phyloP scores from a whole-genome alignment of 2,329 filamentous ascomycete species.

The Colletotrichum shisoi region DNA sequence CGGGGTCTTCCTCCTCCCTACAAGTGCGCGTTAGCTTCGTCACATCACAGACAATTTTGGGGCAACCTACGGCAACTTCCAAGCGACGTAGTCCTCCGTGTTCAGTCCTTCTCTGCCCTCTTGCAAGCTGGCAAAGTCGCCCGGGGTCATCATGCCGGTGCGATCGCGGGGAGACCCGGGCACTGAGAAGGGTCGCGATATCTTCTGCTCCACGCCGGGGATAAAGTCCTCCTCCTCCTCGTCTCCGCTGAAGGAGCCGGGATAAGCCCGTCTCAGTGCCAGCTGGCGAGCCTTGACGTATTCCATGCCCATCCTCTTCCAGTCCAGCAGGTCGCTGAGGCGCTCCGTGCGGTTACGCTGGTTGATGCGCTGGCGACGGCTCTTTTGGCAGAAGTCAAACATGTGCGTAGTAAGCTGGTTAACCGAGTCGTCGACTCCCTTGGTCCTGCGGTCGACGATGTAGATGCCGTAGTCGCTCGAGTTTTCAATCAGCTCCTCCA shows the following conservation, averaged over 20 bases:
- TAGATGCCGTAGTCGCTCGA: constrained; percentile 98
- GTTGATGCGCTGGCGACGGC: constrained; percentile 95
- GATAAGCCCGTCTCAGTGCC: constrained; percentile 90
- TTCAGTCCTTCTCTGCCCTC: constrained; percentile 91
- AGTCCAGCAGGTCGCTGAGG: constrained; percentile 92
- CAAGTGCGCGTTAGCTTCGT: constrained; percentile 45
- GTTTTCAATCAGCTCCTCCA: constrained; percentile 99
- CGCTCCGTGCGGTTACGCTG: constrained; percentile 96
- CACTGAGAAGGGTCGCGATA: constrained; percentile 90
- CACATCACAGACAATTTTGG: background rate
- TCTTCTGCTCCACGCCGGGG: constrained; percentile 91
- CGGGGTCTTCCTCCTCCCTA: constrained; percentile 92
- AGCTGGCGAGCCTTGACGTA: constrained; percentile 97
- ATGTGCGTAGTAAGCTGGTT: constrained; percentile 93
- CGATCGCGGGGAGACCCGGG: constrained; percentile 91
- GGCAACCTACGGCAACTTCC: constrained; percentile 90
- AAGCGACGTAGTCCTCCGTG: constrained; percentile 97
- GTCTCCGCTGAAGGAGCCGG: constrained; percentile 80
- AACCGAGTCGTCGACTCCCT: constrained; percentile 96
- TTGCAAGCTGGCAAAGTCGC: constrained; percentile 95
- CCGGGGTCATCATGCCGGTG: constrained; percentile 97
- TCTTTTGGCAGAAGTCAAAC: constrained; percentile 94
- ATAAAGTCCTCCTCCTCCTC: constrained; percentile 91
- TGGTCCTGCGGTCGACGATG: constrained; percentile 93
- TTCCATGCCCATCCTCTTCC: constrained; percentile 99